phyloP scores from a whole-genome alignment of 176 grass and related monocot genomes.

The Leersia perrieri region DNA sequence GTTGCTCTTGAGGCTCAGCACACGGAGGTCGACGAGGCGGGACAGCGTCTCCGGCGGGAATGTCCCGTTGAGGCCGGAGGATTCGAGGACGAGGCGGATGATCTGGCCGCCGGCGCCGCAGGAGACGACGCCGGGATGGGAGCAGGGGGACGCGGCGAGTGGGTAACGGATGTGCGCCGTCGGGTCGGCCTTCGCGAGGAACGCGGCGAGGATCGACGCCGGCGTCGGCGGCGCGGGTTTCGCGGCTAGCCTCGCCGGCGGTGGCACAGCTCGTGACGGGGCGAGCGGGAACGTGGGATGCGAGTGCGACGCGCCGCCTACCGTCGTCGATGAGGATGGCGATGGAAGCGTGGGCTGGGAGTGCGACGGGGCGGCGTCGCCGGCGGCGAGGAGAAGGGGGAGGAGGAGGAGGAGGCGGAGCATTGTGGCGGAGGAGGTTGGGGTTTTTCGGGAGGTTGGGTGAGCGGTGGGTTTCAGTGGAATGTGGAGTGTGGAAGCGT shows the following conservation, averaged over 20 bases:
- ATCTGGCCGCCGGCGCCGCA: conserved; percentile 42
- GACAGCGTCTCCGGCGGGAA: conserved; percentile 51
- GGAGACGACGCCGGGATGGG: conserved; percentile 47
- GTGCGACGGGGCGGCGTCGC: not conserved
- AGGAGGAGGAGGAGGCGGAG: conserved; percentile 3
- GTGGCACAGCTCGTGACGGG: not conserved
- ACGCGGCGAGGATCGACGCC: conserved; percentile 37
- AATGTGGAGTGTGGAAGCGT: not conserved
- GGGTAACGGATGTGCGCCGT: conserved; percentile 36
- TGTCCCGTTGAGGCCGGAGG: conserved; percentile 54
- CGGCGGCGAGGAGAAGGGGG: not conserved
- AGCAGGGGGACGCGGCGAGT: conserved; percentile 33
- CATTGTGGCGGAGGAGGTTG: conserved; percentile 15
- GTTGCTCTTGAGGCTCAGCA: conserved; percentile 93
- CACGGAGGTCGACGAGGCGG: conserved; percentile 53
- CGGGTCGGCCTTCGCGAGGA: conserved; percentile 78
- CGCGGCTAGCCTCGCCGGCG: not conserved
- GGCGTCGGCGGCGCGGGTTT: not conserved
- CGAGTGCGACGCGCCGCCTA: conserved; percentile 3
- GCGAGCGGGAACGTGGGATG: conserved; percentile 14
- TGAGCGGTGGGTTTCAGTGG: conserved; percentile 34
- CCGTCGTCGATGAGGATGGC: too few relatives aligned
- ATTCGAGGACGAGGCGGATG: conserved; percentile 73
- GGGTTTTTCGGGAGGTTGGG: conserved; percentile 13
- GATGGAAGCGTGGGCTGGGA: conserved; percentile 29